Base-by-base conservation (phyloP, 2,329 filamentous ascomycete species). In the Dichotomopilus funicola region DNA sequence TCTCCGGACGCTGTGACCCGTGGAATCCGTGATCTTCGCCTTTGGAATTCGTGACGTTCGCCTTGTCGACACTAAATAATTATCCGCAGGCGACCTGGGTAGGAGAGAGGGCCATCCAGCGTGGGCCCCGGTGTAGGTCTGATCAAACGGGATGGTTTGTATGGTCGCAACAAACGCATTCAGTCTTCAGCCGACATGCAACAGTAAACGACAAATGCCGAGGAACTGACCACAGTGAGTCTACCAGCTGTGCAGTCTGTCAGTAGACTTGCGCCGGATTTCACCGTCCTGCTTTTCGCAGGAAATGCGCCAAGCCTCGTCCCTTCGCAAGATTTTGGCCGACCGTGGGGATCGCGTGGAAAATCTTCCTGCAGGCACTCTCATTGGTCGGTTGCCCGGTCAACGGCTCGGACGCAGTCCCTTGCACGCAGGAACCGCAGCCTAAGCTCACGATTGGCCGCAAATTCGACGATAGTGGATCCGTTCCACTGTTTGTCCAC, bases 311-410 rank as follows among this genome's bases (percentile, higher is more conserved):
- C 19, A 27, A 27, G 19, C 19, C 19, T 27, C 19, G 19, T 27
- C 19, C 19, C 19, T 27, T 27, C 19, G 19, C 19, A 27, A 27
- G 19, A 27, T 27, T 31, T 48, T 35, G 10, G 37, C 33, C 5
- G 8, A 42, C 10, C 40, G 12, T n/a, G 19, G 19, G 19, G 19
- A 27, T 27, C 19, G 19, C 19, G 19, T 27, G 19, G 19, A 27
- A 27, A 27, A 27, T 27, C 2, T 27, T 27, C 19, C 19, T 27
- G 36, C 43, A 19, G 4, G 6, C 35, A 13, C 6, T 41, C 35
- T 35, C 19, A 54, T 54, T 54, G 35, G 47, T 8, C 6, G 9
- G 53, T 54, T 54, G 53, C 53, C 31, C 41, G 34, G 53, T 13
- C 53, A 54, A 54, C 53, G 51, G 37, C 35, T 12, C 11, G 10